These are phyloP conservation scores for Nephelium lappaceum DNA, from an alignment of 345 rosid genomes.

Conservation along the genomic window DNA sequence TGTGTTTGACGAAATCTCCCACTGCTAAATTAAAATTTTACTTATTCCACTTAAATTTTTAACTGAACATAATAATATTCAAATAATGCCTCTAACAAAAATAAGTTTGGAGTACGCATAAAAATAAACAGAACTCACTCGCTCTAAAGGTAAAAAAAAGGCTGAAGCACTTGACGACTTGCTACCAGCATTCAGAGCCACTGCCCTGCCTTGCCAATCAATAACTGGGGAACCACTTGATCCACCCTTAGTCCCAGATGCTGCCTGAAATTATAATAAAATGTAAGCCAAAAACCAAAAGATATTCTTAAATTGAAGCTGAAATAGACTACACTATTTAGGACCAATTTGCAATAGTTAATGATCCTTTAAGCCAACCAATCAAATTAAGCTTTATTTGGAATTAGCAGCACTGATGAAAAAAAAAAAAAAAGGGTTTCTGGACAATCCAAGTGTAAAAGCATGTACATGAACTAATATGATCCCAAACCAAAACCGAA, in stretches of 20 bases:
- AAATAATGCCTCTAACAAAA: neutral
- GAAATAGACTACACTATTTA: neutral
- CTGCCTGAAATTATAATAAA: conserved; percentile 62
- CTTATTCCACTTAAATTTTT: neutral
- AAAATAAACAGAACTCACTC: conserved; percentile 48
- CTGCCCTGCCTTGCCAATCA: conserved; percentile 94
- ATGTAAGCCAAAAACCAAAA: conserved; percentile 6
- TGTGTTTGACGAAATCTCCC: neutral
- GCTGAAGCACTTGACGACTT: conserved; percentile 89
- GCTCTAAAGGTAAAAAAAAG: conserved; percentile 83
- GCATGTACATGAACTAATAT: neutral
- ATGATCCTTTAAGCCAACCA: neutral
- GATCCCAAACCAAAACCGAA: neutral
- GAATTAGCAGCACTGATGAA: neutral
- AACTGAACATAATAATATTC: neutral
- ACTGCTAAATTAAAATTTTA: neutral
- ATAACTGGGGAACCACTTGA: conserved; percentile 99
- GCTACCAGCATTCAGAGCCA: conserved; percentile 98
- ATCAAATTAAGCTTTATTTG: neutral
- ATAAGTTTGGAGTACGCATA: neutral
- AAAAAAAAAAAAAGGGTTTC: too few relatives aligned
- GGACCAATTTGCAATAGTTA: neutral
- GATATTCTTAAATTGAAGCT: neutral
- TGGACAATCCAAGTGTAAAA: too few relatives aligned
- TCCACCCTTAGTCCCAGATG: conserved; percentile 96